Base-by-base conservation (phyloP, 1,284 basidiomycete species). In the Mrakiaceae sp. region DNA sequence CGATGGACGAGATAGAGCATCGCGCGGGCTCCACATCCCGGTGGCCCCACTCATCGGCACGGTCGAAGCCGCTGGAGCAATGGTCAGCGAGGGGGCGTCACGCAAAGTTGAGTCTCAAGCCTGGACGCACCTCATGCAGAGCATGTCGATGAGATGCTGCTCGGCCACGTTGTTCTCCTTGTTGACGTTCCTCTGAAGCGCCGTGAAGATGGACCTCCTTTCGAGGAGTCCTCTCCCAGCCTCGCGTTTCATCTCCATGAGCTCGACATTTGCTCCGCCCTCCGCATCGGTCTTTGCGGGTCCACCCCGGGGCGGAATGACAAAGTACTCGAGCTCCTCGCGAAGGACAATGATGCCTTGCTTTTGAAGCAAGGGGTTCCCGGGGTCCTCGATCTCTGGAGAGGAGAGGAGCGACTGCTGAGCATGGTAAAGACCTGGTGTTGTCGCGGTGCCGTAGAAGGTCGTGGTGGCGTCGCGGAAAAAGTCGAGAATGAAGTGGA, bases 141-240 rank as follows among this genome's bases (percentile, higher is more conserved):
- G 82, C 95, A 99, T 99, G 78, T 98, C 96, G 77, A 99, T 99
- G 69, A 99, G 80, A 78, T 98, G 95, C 78, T 98, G 95, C 77
- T 99, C 95, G 14, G 95, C 95, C 69, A 97, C 81, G 75, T 99
- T 98, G 76, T 98, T 98, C 80, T 98, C 95, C 81, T 96, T 96
- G 79, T 96, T 96, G 67, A 98, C 93, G 76, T 98, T 99, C 71
- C 96, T 82, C 80, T 99, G 95, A 67, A 99, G 79, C 39, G 95
- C 95, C 2, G 96, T 96, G 75, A 99, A 99, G 72, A 99, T 97
- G 75, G 87, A 90, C 71, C 83, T 83, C 75, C 91, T 89, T 67
- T 89, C 86, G 73, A 97, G 86, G 68, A 99, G 81, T 69, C 88
- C 88, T 68, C 87, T 82, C 12, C 96, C 95, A 70, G 90, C 94